A percentile compares a stretch with the other conserved stretches of the same genome.
Conservation (phyloP, 2,329 filamentous ascomycete species). For the Fusarium sp. region DNA sequence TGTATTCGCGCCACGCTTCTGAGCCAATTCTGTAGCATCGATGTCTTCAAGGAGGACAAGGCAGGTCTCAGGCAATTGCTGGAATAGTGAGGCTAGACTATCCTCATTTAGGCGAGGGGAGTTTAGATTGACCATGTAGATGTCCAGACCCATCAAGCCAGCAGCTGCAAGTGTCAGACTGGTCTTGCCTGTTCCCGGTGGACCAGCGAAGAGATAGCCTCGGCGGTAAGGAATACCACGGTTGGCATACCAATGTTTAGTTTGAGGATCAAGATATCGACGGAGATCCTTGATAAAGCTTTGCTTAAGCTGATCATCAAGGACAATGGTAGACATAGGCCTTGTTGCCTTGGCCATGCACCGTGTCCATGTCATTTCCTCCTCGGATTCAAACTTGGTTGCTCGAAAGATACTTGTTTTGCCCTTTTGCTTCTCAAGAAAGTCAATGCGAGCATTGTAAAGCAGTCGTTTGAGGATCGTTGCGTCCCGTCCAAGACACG, state of each 20-base stretch:
- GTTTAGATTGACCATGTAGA: constrained; percentile 32
- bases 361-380: constrained; percentile 19
- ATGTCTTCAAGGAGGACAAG: constrained; percentile 35
- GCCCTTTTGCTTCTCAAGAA: constrained; percentile 24
- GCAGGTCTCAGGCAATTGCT: constrained; percentile 8
- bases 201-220: constrained; percentile 38
- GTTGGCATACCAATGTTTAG: constrained; percentile 32
- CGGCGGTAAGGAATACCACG: constrained; percentile 39
- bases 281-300: constrained; percentile 28
- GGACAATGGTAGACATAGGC: constrained; percentile 33
- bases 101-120: constrained; percentile 24
- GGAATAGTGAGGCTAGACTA: constrained; percentile 18
- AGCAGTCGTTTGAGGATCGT: constrained; percentile 30
- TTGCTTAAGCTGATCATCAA: constrained; percentile 30
- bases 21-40: constrained; percentile 17
- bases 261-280: constrained; percentile 33
- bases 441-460: constrained; percentile 26
- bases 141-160: constrained; percentile 29
- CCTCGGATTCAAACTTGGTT: background rate
- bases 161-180: constrained; percentile 33
- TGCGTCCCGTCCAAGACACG: constrained; percentile 23
- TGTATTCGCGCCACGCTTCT: background rate
- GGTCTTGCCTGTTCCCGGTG: constrained; percentile 38
- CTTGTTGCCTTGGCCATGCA: constrained; percentile 35
- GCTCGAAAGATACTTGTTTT: constrained; percentile 29